Evolutionary conservation across 2,329 filamentous ascomycete species (phyloP).

Genomic region (Fusarium acutatum): DNA sequence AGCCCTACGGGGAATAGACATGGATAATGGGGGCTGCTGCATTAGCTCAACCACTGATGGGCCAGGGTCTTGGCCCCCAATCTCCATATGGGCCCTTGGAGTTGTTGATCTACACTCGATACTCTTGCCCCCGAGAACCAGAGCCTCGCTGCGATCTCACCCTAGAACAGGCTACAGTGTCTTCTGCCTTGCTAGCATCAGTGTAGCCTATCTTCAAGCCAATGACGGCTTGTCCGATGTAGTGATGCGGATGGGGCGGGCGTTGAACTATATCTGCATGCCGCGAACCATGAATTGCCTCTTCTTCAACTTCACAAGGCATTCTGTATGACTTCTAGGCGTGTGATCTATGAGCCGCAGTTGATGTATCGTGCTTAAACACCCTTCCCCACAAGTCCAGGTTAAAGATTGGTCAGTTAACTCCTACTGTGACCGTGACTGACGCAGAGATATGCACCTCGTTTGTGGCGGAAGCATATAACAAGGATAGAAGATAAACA

Average conservation of each 20-base stretch:
- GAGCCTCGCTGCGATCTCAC: slow-evolving; percentile 32
- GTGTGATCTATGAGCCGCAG: background rate
- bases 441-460: slow-evolving; percentile 3
- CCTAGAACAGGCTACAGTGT: slow-evolving; percentile 35
- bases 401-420: background rate
- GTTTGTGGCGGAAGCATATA: slow-evolving; percentile 4
- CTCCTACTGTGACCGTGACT: slow-evolving; percentile 2
- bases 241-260: background rate
- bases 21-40: slow-evolving; percentile 19
- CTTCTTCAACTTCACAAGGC: slow-evolving; percentile 13
- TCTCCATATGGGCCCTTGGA: slow-evolving; percentile 22
- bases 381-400: background rate
- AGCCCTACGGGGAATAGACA: slow-evolving; percentile 39
- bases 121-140: slow-evolving; percentile 28
- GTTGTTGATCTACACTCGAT: slow-evolving; percentile 31
- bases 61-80: slow-evolving; percentile 36
- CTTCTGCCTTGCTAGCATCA: slow-evolving; percentile 35
- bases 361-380: slow-evolving; percentile 6
- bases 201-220: slow-evolving; percentile 35
- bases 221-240: slow-evolving; percentile 28
- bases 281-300: background rate
- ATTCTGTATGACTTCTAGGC: background rate
- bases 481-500: background rate
- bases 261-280: slow-evolving; percentile 3
- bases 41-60: slow-evolving; percentile 40